These are phyloP conservation scores for Epichloe bromicola DNA, from an alignment of 2,329 filamentous ascomycete species.

Conservation along the genomic window DNA sequence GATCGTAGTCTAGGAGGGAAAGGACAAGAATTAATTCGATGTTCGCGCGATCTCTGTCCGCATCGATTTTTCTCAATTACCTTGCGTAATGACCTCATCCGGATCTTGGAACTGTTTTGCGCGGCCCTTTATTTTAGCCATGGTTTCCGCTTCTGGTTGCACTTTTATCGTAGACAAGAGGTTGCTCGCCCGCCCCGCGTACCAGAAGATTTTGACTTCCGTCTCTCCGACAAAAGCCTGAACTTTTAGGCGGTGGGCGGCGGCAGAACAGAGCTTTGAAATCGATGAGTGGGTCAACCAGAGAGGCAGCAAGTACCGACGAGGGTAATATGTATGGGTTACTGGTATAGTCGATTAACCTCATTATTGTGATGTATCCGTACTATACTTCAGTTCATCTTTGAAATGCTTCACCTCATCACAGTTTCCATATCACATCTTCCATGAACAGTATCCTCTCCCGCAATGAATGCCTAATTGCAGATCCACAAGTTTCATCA, in stretches of 20 bases:
- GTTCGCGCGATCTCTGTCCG: neutral
- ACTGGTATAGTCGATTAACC: neutral
- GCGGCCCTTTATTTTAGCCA: slow-evolving; percentile 39
- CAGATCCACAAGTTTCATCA: neutral
- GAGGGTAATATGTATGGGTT: no score
- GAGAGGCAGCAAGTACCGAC: neutral
- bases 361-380: neutral
- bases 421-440: neutral
- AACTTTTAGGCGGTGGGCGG: slow-evolving; percentile 39
- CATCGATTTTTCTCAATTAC: slow-evolving; percentile 25
- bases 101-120: slow-evolving; percentile 49
- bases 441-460: neutral
- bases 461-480: neutral
- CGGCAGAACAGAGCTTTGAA: slow-evolving; percentile 27
- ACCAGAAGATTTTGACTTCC: slow-evolving; percentile 15
- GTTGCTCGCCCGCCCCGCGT: slow-evolving; percentile 14
- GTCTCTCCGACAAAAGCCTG: slow-evolving; percentile 7
- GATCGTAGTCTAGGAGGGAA: slow-evolving; percentile 57
- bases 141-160: slow-evolving; percentile 19
- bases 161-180: slow-evolving; percentile 3
- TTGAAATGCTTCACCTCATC: neutral
- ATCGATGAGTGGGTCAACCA: neutral
- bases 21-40: neutral
- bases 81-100: slow-evolving; percentile 48
- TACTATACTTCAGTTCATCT: neutral